Evolutionary conservation across 257 asterid species (phyloP).

Genomic region (Solanum gandarillasii): DNA sequence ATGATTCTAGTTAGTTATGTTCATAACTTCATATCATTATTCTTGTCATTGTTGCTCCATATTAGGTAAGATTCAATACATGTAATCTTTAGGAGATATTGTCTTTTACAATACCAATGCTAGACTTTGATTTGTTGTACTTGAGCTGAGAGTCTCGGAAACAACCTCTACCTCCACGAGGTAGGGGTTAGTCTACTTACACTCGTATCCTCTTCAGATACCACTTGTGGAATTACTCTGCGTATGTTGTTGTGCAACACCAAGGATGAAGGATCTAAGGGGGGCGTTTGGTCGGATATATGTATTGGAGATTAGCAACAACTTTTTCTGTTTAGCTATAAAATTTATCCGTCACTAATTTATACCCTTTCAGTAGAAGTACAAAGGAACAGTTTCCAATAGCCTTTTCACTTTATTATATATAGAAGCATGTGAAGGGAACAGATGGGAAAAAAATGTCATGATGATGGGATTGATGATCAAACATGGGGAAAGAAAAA

Average conservation of each 20-base stretch:
- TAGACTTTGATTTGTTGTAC: background rate
- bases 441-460: background rate
- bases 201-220: background rate
- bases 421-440: background rate
- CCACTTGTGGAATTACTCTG: background rate
- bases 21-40: background rate
- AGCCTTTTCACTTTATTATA: background rate
- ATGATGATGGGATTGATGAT: background rate
- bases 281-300: background rate
- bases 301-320: background rate
- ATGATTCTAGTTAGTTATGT: background rate
- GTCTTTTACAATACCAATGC: background rate
- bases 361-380: background rate
- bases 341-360: background rate
- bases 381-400: background rate
- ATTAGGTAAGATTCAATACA: background rate
- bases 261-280: background rate
- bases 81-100: background rate
- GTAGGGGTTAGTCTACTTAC: background rate
- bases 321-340: background rate
- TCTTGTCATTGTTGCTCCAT: background rate
- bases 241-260: background rate
- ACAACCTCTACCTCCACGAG: background rate
- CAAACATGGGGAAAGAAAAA: conserved; percentile 6
- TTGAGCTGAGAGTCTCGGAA: background rate